Conservation (phyloP, 805 yeast genomes). For the Starmera pachycereana region DNA sequence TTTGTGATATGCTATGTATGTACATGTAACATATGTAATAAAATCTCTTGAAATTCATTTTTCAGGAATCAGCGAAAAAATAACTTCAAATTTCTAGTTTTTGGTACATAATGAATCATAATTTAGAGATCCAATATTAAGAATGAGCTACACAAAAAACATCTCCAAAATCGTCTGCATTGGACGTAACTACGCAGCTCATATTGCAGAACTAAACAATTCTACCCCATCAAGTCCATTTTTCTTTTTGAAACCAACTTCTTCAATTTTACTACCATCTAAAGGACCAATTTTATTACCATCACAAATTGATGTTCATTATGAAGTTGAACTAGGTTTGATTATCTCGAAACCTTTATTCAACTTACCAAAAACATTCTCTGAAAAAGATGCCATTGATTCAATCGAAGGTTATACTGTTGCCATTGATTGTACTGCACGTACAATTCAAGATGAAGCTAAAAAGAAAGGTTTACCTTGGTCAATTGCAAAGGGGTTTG, state of each 20-base stretch:
- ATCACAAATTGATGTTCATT: slow-evolving; percentile 69
- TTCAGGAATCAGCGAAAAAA: too few species aligned
- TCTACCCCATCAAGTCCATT: slow-evolving; percentile 78
- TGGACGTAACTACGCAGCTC: slow-evolving; percentile 97
- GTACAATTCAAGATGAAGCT: slow-evolving; percentile 93
- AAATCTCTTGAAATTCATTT: too few species aligned
- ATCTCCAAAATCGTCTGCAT: slow-evolving; percentile 85
- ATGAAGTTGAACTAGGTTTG: slow-evolving; percentile 88
- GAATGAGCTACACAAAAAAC: slow-evolving; percentile 34
- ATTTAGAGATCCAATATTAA: too few species aligned
- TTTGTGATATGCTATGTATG: too few species aligned
- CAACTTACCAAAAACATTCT: slow-evolving; percentile 46
- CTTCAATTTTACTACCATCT: slow-evolving; percentile 56
- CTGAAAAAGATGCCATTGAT: slow-evolving; percentile 59
- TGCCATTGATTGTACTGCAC: slow-evolving; percentile 89
- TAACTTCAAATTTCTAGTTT: too few species aligned
- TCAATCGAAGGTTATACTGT: slow-evolving; percentile 81
- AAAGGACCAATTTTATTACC: slow-evolving; percentile 80
- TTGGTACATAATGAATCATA: too few species aligned
- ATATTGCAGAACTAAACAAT: slow-evolving; percentile 82
- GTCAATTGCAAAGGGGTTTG: slow-evolving; percentile 95
- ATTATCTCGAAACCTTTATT: slow-evolving; percentile 54
- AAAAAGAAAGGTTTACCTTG: slow-evolving; percentile 93
- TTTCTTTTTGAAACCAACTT: slow-evolving; percentile 83
- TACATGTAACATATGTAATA: too few species aligned